Evolutionary conservation across 2,329 filamentous ascomycete genomes (phyloP).

Genomic region (Fusarium sp.): DNA sequence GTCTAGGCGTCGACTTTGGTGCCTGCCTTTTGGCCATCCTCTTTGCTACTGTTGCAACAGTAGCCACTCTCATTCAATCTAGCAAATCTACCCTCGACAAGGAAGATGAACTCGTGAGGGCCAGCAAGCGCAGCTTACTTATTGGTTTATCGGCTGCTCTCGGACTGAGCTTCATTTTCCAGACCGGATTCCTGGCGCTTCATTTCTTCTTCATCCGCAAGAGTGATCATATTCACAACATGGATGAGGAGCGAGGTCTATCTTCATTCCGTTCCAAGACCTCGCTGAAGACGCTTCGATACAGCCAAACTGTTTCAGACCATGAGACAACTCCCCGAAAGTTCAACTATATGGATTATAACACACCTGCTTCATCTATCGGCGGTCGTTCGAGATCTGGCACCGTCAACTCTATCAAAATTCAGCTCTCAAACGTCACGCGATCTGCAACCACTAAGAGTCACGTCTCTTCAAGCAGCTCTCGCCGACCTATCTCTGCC

Average conservation of each 20-base stretch:
- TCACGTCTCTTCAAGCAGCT: conserved; percentile 62
- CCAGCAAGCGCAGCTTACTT: conserved; percentile 53
- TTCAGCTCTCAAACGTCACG: conserved; percentile 60
- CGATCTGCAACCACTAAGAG: conserved; percentile 70
- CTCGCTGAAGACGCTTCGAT: conserved; percentile 65
- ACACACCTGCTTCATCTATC: conserved; percentile 60
- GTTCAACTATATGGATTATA: conserved; percentile 53
- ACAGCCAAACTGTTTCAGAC: conserved; percentile 59
- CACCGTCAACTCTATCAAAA: conserved; percentile 49
- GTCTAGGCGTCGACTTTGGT: conserved; percentile 46
- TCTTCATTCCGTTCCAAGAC: conserved; percentile 44
- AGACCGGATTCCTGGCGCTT: conserved; percentile 62
- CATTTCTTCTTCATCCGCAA: conserved; percentile 58
- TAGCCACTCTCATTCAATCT: conserved; percentile 58
- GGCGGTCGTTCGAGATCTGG: conserved; percentile 43
- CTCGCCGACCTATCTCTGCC: conserved; percentile 61
- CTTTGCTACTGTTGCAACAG: conserved; percentile 60
- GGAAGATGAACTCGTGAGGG: conserved; percentile 22
- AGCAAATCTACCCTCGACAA: conserved; percentile 41
- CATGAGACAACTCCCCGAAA: conserved; percentile 51
- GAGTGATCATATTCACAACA: conserved; percentile 38
- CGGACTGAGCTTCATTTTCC: conserved; percentile 59
- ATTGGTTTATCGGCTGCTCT: conserved; percentile 61
- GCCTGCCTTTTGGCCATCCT: conserved; percentile 56
- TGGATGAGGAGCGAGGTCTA: conserved; percentile 41